Base-by-base conservation (phyloP, 805 yeast genomes). In the Candida ulmi region DNA sequence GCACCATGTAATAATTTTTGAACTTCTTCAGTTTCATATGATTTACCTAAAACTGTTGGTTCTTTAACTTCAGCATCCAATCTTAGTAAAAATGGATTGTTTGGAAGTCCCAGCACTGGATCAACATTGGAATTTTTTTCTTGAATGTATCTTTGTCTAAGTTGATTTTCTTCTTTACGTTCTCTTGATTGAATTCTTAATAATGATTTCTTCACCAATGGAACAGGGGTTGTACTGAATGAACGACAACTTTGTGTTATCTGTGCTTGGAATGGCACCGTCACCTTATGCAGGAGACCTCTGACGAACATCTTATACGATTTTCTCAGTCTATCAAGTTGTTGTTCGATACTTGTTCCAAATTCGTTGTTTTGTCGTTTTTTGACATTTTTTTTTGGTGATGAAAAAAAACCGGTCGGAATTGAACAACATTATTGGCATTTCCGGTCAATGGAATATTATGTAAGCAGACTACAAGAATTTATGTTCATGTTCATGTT, bases 1-100 rank as follows among this genome's bases (percentile, higher is more conserved):
- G 90, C 93, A 30, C 95, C 93, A 48, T 72, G 81, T 36, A 88
- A 54, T 39, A 88, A 67, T 56, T 77, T 83, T 45, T 88, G 93
- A 35, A 87, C 81, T 53, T 87, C 90, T 26, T 63, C 66, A 36
- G 74, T 60, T 29, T 73, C 68, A 48, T 75, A 78, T 0, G 83
- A 80, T 48, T 71, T 70, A 13, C 83, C 71, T 56, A 85, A 68
- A 37, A 76, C 78, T 41, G 71, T 68, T 13, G 83, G 83, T 57
- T 86, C 93, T 33, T 70, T 68, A 34, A 83, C 61, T 46, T 81
- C 83, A 27, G 86, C 76, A 43, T 70, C 68, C 39, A 88, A 66
- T 61, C 96, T 76, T 33, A 63, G 61, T 34, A 88, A 63, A 53
- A 90, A 88, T 8, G 84, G 79, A 43, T 79, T 79, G 37, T 73